Conservation (phyloP, 2,329 filamentous ascomycete species). For the Penicillium vulpinum region DNA sequence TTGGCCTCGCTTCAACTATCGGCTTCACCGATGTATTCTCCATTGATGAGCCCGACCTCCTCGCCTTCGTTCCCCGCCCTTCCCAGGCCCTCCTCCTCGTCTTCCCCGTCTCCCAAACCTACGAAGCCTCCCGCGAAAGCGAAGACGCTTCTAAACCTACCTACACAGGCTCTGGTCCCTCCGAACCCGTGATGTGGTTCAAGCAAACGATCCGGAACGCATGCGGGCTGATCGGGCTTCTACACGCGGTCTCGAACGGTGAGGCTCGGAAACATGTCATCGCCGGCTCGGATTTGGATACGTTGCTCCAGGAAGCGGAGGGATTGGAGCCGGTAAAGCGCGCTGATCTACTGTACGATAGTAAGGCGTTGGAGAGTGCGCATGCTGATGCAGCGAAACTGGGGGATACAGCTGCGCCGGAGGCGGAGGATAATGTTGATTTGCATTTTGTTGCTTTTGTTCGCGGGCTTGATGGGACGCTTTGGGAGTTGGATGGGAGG, state of each 20-base stretch:
- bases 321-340: constrained; percentile 66
- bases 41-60: constrained; percentile 78
- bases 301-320: constrained; percentile 68
- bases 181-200: constrained; percentile 87
- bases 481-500: constrained; percentile 80
- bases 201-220: constrained; percentile 92
- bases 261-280: constrained; percentile 63
- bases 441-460: constrained; percentile 96
- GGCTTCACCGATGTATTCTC: constrained; percentile 89
- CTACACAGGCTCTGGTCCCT: constrained; percentile 67
- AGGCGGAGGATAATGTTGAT: constrained; percentile 79
- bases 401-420: constrained; percentile 77
- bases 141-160: constrained; percentile 67
- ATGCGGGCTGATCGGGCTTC: constrained; percentile 83
- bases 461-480: constrained; percentile 66
- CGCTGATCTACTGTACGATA: constrained; percentile 74
- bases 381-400: constrained; percentile 74
- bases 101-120: constrained; percentile 77
- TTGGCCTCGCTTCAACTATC: constrained; percentile 77
- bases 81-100: constrained; percentile 87
- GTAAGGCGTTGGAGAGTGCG: constrained; percentile 70
- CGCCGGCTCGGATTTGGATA: constrained; percentile 47
- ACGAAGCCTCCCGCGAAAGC: constrained; percentile 71
- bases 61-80: constrained; percentile 84
- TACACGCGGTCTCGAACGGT: constrained; percentile 82